These are phyloP conservation scores for Penicillium italicum DNA, from an alignment of 2,329 filamentous ascomycete genomes.

Conservation along the genomic window DNA sequence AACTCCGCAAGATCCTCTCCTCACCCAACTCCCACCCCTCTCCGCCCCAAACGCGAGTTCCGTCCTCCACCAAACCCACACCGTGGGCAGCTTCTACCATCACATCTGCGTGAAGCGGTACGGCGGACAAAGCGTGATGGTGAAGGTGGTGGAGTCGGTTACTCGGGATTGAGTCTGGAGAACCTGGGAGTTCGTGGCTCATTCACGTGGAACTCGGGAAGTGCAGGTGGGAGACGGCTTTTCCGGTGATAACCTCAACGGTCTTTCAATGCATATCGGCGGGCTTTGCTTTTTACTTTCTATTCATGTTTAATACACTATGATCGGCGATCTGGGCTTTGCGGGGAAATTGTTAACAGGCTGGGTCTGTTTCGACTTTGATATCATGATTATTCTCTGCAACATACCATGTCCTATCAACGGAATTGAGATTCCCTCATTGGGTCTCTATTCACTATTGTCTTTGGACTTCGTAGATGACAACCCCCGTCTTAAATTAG, in stretches of 20 bases:
- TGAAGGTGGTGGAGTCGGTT: slow-evolving; percentile 48
- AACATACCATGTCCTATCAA: background rate
- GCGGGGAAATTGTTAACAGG: background rate
- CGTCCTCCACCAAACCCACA: slow-evolving; percentile 45
- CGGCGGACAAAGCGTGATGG: slow-evolving; percentile 49
- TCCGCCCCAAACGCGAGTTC: slow-evolving; percentile 30
- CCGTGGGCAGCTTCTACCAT: slow-evolving; percentile 46
- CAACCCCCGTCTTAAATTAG: background rate
- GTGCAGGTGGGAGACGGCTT: slow-evolving; percentile 41
- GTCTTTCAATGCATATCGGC: background rate
- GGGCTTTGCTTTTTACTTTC: background rate
- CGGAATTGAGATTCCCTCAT: background rate
- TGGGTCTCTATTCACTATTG: background rate
- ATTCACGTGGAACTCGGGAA: slow-evolving; percentile 43
- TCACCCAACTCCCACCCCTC: slow-evolving; percentile 11
- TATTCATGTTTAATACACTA: slow-evolving; percentile 4
- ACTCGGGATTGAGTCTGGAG: slow-evolving; percentile 46
- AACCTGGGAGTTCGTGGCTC: slow-evolving; percentile 44
- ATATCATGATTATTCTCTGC: background rate
- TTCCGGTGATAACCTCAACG: slow-evolving; percentile 37
- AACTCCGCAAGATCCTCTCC: slow-evolving; percentile 8
- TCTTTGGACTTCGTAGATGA: background rate
- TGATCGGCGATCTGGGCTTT: background rate
- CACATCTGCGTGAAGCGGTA: slow-evolving; percentile 50
- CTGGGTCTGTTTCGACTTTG: background rate